Evolutionary conservation across 2,329 filamentous ascomycete species (phyloP).

Genomic region (Diaporthe velutina): DNA sequence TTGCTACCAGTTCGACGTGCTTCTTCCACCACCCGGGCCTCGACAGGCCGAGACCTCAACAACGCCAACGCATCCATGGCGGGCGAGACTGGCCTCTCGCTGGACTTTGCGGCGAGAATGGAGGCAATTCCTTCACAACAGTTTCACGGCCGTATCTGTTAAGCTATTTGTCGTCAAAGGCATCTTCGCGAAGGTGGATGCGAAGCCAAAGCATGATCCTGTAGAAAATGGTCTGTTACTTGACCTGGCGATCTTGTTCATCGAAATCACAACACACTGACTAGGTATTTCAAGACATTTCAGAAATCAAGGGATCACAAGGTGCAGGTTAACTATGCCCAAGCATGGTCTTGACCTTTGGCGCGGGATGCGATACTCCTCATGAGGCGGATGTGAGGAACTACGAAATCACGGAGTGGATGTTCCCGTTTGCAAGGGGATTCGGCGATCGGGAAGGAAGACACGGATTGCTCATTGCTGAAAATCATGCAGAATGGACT

Average conservation of each 20-base stretch:
- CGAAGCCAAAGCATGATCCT: not conserved
- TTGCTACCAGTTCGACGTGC: conserved; percentile 12
- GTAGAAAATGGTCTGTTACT: not conserved
- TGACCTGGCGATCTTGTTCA: not conserved
- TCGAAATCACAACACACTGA: not conserved
- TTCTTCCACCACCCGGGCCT: not conserved
- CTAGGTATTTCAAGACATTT: not conserved
- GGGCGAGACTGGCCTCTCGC: not conserved
- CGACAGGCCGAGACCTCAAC: conserved; percentile 7
- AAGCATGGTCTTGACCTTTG: too few relatives aligned
- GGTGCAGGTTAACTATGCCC: not conserved
- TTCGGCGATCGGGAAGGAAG: not conserved
- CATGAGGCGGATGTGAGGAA: too few relatives aligned
- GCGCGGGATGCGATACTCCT: not conserved
- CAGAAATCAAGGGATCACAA: not conserved
- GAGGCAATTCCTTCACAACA: conserved; percentile 2
- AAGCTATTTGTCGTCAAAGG: not conserved
- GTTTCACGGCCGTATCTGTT: not conserved
- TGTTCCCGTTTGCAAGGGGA: not conserved
- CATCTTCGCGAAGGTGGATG: too few relatives aligned
- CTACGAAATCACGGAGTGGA: not conserved
- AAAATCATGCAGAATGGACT: not conserved
- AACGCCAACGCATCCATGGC: conserved; percentile 1
- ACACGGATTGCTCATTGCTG: not conserved
- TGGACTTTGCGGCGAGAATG: not conserved